phyloP scores from a whole-genome alignment of 495 filamentous ascomycete genomes.

The Chaetomium cochliodes region DNA sequence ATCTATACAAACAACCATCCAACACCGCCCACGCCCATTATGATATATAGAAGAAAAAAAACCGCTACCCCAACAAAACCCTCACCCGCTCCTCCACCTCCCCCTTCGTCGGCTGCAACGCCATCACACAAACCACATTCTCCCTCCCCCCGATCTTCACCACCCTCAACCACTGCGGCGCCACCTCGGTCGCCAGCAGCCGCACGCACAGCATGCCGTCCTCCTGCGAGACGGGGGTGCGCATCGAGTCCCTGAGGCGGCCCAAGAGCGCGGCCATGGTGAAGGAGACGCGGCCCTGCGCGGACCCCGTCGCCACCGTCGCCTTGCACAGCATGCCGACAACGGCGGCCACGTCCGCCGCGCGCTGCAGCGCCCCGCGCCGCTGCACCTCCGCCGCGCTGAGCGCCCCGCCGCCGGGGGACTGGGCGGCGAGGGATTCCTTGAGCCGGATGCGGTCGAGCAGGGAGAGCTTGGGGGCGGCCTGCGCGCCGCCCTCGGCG shows the following conservation, averaged over 20 bases:
- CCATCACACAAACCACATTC: slow-evolving; percentile 57
- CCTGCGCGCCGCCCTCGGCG: slow-evolving; percentile 31
- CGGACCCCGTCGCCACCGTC: slow-evolving; percentile 34
- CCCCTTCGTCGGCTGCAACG: slow-evolving; percentile 41
- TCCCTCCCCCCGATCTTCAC: slow-evolving; percentile 55
- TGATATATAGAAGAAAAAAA: neutral
- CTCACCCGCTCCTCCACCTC: slow-evolving; percentile 48
- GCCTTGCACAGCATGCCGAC: slow-evolving; percentile 57
- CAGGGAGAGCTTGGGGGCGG: slow-evolving; percentile 39
- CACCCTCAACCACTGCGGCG: slow-evolving; percentile 61
- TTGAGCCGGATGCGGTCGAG: slow-evolving; percentile 65
- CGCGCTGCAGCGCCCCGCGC: slow-evolving; percentile 57
- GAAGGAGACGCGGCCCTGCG: slow-evolving; percentile 52
- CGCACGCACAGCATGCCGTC: slow-evolving; percentile 57
- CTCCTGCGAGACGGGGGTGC: slow-evolving; percentile 58
- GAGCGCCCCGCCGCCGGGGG: slow-evolving; percentile 35
- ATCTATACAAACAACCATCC: neutral
- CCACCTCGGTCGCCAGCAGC: slow-evolving; percentile 57
- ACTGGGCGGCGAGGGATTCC: slow-evolving; percentile 47
- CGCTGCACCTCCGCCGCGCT: slow-evolving; percentile 53
- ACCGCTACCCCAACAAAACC: slow-evolving; percentile 36
- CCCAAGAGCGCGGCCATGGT: slow-evolving; percentile 59
- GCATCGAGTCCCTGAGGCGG: slow-evolving; percentile 59
- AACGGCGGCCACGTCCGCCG: slow-evolving; percentile 59
- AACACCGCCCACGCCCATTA: neutral